phyloP scores from a whole-genome alignment of 257 asterid genomes.

The Nicotiana tomentosiformis region DNA sequence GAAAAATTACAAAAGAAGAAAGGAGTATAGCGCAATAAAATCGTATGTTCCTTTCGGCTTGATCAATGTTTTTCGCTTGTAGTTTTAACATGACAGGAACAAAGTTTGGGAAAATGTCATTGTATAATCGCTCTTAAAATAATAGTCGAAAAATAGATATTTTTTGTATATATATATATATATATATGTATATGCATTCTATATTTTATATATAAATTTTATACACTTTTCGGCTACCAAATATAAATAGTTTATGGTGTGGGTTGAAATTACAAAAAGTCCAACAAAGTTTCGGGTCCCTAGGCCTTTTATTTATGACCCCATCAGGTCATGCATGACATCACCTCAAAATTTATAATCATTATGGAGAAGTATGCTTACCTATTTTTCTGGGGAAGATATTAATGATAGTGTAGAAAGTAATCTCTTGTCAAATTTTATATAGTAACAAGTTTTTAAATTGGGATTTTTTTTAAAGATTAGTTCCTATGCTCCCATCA shows the following conservation, averaged over 20 bases:
- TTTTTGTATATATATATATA: too few relatives aligned
- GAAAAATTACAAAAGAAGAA: neutral
- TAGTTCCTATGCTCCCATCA: too few relatives aligned
- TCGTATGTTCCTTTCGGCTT: neutral
- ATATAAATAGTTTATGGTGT: too few relatives aligned
- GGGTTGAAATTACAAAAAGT: too few relatives aligned
- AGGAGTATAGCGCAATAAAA: neutral
- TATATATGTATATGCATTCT: too few relatives aligned
- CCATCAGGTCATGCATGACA: conserved; percentile 2
- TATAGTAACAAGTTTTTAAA: too few relatives aligned
- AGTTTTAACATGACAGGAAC: neutral
- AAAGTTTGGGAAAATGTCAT: neutral
- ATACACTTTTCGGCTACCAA: too few relatives aligned
- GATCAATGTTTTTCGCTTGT: neutral
- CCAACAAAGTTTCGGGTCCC: neutral
- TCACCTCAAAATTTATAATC: neutral
- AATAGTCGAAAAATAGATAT: too few relatives aligned
- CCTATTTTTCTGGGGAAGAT: neutral
- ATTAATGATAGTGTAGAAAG: neutral
- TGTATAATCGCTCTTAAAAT: too few relatives aligned
- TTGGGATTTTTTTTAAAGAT: neutral
- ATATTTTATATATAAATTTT: too few relatives aligned
- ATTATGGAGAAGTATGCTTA: neutral
- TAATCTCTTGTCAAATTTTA: neutral
- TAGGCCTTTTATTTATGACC: neutral